Percentiles rank a stretch among this genome's conserved stretches.
Evolutionary conservation across 352 stramenopile genomes (phyloP).

Genomic region (Globisporangium nagaii): DNA sequence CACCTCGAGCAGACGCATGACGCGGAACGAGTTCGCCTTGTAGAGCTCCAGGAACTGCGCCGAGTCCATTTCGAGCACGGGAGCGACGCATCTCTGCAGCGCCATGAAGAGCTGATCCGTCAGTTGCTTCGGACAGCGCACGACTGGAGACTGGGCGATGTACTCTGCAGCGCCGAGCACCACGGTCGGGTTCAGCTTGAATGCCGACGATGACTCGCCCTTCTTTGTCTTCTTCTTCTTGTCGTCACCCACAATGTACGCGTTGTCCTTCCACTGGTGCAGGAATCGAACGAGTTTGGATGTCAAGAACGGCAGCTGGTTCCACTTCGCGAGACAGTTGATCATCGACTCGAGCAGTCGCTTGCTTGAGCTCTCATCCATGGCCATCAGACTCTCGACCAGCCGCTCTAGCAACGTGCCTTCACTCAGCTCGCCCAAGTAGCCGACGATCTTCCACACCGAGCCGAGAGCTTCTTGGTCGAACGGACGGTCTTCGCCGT

Average conservation of each 20-base stretch:
- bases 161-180: conserved; percentile 62
- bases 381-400: conserved; percentile 61
- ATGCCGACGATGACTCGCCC: conserved; percentile 17
- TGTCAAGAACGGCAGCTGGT: conserved; percentile 59
- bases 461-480: conserved; percentile 66
- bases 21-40: conserved; percentile 46
- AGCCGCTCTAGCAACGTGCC: conserved; percentile 51
- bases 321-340: conserved; percentile 70
- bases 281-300: conserved; percentile 59
- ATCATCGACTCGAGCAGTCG: conserved; percentile 77
- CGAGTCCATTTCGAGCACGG: conserved; percentile 38
- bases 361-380: conserved; percentile 67
- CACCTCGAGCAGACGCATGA: conserved; percentile 65
- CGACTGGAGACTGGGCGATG: conserved; percentile 40
- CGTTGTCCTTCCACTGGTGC: conserved; percentile 45
- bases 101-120: conserved; percentile 37
- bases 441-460: conserved; percentile 72
- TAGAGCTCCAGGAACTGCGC: conserved; percentile 37
- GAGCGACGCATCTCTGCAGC: conserved; percentile 34
- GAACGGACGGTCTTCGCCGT: conserved; percentile 50
- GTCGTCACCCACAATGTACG: conserved; percentile 14
- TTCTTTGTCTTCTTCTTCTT: conserved; percentile 32
- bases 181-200: conserved; percentile 50
- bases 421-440: conserved; percentile 56
- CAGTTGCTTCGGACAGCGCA: conserved; percentile 43